These are phyloP conservation scores for Xylaria sp. DNA, from an alignment of 2,329 filamentous ascomycete species.

Conservation along the genomic window DNA sequence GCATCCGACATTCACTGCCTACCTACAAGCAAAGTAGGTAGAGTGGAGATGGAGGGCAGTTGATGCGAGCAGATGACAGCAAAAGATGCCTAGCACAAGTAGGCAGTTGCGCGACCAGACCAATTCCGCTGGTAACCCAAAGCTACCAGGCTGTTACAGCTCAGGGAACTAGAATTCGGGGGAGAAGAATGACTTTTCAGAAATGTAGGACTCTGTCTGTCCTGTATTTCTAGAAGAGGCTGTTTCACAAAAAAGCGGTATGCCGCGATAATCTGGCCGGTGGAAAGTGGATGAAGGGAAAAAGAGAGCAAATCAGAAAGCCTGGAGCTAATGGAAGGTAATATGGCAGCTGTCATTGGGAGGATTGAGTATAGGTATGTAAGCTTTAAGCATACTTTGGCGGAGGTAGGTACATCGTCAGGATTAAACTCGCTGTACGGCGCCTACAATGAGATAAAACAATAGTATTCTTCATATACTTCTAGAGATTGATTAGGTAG, in stretches of 20 bases:
- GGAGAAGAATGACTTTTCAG: neutral
- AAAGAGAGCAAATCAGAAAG: neutral
- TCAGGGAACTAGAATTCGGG: neutral
- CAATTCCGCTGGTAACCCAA: neutral
- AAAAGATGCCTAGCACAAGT: neutral
- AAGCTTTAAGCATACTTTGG: neutral
- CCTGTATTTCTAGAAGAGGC: neutral
- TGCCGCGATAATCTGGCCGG: neutral
- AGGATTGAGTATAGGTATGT: neutral
- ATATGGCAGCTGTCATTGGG: neutral
- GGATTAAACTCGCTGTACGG: no score
- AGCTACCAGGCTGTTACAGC: neutral
- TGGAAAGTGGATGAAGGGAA: neutral
- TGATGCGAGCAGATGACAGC: neutral
- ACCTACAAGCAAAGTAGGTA: no score
- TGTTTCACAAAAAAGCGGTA: neutral
- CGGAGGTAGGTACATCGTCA: no score
- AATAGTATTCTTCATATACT: neutral
- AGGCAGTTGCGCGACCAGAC: neutral
- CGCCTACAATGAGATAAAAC: no score
- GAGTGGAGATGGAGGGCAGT: neutral
- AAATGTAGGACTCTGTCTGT: neutral
- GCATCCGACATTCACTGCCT: neutral
- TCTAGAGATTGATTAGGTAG: neutral
- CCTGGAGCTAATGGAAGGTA: neutral